Evolutionary conservation across 768 basidiomycete species (phyloP), one percentile per base, ranked within the genome.

Genomic region (Podaxis carcinomalis): DNA sequence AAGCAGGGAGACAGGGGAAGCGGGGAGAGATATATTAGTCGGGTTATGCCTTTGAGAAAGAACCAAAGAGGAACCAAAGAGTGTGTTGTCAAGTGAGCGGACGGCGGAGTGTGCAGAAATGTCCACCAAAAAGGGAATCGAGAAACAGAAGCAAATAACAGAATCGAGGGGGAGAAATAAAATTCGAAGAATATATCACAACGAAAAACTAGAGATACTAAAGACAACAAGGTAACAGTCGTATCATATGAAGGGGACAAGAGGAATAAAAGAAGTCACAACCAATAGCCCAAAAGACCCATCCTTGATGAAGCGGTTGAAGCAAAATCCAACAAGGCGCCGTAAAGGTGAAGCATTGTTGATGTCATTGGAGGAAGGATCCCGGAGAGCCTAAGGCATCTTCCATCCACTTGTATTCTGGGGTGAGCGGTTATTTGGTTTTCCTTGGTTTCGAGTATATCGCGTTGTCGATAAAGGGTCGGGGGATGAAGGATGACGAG

Each of bases 271-370:
- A 79, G 74, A 80, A 74, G 72, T 70, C 74, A 77, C 83, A 85
- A 84, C 82, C 82, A 85, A 84, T 77, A 85, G 82, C 85, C 82
- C 82, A 83, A 82, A 73, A 73, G 67, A 73, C 65, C 73, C 67
- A 62, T 67, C 68, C 66, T 55, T 44, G 42, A 56, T 53, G 51
- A 49, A 63, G 46, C 21, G 51, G 36, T 19, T 27, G 23, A 49
- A 49, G 51, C 59, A 47, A 37, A 55, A 54, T 52, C 59, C 52
- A 46, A 61, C 52, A 35, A 44, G 28, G 51, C 52, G 57, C 50
- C 39, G 57, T 51, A 63, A 56, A 62, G 50, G 58, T 53, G 61
- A 54, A 63, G 57, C 49, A 57, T 54, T 36, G n/a, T 57, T 39
- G 37, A 61, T 63, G 56, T 57, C 59, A 57, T 56, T 58, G 42